Conservation (phyloP, 108 stramenopile genomes). For the Nannochloropsis gaditana region DNA sequence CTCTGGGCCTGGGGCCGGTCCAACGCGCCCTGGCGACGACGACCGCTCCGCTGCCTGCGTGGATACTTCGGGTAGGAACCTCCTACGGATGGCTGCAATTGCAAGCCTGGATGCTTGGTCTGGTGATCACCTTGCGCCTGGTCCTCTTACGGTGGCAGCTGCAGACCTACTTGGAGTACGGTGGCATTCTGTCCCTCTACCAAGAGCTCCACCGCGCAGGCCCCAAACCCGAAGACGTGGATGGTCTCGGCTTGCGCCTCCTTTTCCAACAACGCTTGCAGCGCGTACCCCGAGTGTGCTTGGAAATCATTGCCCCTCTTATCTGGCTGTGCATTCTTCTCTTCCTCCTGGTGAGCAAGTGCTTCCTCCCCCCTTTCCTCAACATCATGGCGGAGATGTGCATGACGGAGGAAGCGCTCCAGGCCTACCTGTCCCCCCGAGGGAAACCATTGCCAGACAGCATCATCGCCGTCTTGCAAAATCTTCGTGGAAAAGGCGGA, state of each 20-base stretch:
- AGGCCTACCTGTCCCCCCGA: background rate
- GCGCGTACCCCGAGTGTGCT: background rate
- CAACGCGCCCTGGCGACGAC: background rate
- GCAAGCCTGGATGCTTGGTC: background rate
- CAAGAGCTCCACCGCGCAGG: background rate
- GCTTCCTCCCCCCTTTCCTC: conserved; percentile 4
- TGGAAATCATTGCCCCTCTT: conserved; percentile 9
- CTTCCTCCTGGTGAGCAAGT: background rate
- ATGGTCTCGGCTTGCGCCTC: background rate
- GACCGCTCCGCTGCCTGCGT: background rate
- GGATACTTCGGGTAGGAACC: background rate
- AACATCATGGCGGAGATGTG: background rate
- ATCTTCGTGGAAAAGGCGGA: background rate
- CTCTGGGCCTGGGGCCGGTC: background rate
- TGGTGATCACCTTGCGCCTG: background rate
- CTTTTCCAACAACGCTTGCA: background rate
- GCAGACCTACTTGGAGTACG: conserved; percentile 20
- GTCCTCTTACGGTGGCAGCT: background rate
- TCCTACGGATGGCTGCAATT: background rate
- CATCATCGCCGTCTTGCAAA: background rate
- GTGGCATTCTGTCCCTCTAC: background rate
- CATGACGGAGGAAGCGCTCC: background rate
- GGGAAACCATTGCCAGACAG: background rate
- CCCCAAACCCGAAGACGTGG: background rate
- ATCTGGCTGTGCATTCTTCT: background rate